phyloP scores from a whole-genome alignment of 352 stramenopile species.

The Phytophthora hibernalis region DNA sequence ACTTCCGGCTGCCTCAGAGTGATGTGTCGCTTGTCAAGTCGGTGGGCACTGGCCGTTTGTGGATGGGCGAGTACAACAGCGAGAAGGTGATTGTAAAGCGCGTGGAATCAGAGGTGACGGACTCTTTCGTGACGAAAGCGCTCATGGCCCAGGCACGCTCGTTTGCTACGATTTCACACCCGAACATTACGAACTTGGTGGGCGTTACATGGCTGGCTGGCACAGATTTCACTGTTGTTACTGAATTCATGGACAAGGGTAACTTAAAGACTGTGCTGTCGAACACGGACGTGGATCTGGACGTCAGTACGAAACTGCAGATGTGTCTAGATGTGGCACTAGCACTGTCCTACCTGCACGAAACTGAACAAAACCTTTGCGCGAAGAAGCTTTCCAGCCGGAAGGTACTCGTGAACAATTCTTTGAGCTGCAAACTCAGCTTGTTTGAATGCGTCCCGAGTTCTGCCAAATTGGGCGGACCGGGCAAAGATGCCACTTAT shows the following conservation, averaged over 20 bases:
- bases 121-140: slow-evolving; percentile 65
- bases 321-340: slow-evolving; percentile 77
- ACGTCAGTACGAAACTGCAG: slow-evolving; percentile 58
- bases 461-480: slow-evolving; percentile 40
- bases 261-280: slow-evolving; percentile 66
- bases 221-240: slow-evolving; percentile 79
- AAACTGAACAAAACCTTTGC: slow-evolving; percentile 51
- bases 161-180: slow-evolving; percentile 61
- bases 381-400: slow-evolving; percentile 57
- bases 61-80: slow-evolving; percentile 62
- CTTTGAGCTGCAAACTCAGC: slow-evolving; percentile 63
- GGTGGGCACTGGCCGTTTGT: slow-evolving; percentile 56
- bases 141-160: slow-evolving; percentile 63
- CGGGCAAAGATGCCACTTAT: slow-evolving; percentile 17
- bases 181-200: slow-evolving; percentile 70
- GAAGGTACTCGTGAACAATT: slow-evolving; percentile 65
- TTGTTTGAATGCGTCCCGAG: slow-evolving; percentile 62
- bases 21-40: slow-evolving; percentile 68
- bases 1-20: slow-evolving; percentile 58
- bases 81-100: slow-evolving; percentile 77
- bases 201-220: slow-evolving; percentile 77
- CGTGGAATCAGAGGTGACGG: slow-evolving; percentile 68
- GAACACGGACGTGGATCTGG: slow-evolving; percentile 61
- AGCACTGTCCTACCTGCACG: slow-evolving; percentile 71
- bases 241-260: slow-evolving; percentile 80